These are phyloP conservation scores for Candida krabiensis DNA, from an alignment of 805 yeast species.

Conservation along the genomic window DNA sequence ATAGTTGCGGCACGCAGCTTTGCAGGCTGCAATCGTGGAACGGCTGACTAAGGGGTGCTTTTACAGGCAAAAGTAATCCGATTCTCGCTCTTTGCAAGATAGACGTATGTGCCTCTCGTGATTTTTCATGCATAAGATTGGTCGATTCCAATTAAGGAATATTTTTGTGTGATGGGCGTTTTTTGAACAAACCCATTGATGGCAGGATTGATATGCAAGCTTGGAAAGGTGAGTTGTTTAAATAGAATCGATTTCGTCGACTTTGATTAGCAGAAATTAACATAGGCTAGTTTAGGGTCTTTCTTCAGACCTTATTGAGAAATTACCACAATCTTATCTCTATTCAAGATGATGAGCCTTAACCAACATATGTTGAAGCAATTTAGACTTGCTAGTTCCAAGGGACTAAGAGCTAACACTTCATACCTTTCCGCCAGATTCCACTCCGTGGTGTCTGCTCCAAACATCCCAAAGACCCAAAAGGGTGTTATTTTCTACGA, in stretches of 20 bases:
- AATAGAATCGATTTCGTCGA: too few species aligned
- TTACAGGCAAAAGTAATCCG: neutral
- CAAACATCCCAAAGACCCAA: conserved; percentile 59
- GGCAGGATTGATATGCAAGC: too few species aligned
- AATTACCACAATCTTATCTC: neutral
- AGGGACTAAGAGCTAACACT: neutral
- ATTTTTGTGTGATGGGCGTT: neutral
- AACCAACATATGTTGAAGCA: neutral
- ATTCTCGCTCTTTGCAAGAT: neutral
- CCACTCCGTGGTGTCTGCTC: neutral
- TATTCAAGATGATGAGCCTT: neutral
- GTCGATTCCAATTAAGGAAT: neutral
- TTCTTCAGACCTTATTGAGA: neutral
- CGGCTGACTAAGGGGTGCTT: neutral
- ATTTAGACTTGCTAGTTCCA: neutral
- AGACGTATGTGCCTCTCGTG: neutral
- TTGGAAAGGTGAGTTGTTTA: too few species aligned
- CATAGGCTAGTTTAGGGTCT: neutral
- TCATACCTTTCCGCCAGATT: neutral
- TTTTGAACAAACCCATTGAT: too few species aligned
- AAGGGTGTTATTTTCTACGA: conserved; percentile 70
- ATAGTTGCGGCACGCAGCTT: too few species aligned
- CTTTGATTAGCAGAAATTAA: too few species aligned
- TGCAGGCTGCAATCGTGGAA: too few species aligned
- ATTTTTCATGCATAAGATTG: neutral